Conservation (phyloP, 2,329 filamentous ascomycete species). For the Diplodia seriata region DNA sequence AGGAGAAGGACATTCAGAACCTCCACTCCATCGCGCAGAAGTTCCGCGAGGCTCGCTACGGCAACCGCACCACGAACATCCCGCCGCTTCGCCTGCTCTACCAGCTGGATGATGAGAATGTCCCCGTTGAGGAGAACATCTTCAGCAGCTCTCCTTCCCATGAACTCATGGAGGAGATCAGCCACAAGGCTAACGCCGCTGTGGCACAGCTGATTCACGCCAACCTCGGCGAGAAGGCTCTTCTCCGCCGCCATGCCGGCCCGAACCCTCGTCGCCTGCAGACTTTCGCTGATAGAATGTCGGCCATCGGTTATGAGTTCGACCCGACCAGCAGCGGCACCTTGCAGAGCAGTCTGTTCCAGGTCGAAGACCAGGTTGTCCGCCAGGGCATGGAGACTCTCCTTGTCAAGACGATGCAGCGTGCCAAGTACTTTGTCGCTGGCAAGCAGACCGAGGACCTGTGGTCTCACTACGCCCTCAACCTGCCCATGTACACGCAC, state of each 20-base stretch:
- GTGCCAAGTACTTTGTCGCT: slow-evolving; percentile 92
- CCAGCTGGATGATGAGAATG: slow-evolving; percentile 96
- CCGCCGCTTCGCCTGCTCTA: slow-evolving; percentile 87
- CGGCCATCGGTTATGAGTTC: slow-evolving; percentile 85
- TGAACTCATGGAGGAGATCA: slow-evolving; percentile 92
- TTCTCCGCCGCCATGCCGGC: slow-evolving; percentile 83
- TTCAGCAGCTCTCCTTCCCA: slow-evolving; percentile 90
- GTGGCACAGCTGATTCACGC: slow-evolving; percentile 83
- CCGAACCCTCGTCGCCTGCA: slow-evolving; percentile 88
- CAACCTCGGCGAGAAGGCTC: slow-evolving; percentile 86
- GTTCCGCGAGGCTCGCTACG: slow-evolving; percentile 87
- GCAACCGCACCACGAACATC: slow-evolving; percentile 78
- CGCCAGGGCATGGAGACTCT: slow-evolving; percentile 98
- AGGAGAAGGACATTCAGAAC: slow-evolving; percentile 78
- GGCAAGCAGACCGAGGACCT: slow-evolving; percentile 79
- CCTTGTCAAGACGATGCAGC: slow-evolving; percentile 91
- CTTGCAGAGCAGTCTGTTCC: slow-evolving; percentile 93
- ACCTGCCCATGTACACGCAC: slow-evolving; percentile 93
- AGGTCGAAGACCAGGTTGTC: slow-evolving; percentile 84
- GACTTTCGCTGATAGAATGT: slow-evolving; percentile 93
- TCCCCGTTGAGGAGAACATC: slow-evolving; percentile 94
- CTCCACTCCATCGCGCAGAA: slow-evolving; percentile 84
- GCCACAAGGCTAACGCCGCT: slow-evolving; percentile 89
- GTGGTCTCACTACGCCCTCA: slow-evolving; percentile 88
- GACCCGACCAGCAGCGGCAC: slow-evolving; percentile 88